Evolutionary conservation across 2,329 filamentous ascomycete species (phyloP), one percentile per base, ranked within the genome.

Genomic region (Penicillium occitanis): DNA sequence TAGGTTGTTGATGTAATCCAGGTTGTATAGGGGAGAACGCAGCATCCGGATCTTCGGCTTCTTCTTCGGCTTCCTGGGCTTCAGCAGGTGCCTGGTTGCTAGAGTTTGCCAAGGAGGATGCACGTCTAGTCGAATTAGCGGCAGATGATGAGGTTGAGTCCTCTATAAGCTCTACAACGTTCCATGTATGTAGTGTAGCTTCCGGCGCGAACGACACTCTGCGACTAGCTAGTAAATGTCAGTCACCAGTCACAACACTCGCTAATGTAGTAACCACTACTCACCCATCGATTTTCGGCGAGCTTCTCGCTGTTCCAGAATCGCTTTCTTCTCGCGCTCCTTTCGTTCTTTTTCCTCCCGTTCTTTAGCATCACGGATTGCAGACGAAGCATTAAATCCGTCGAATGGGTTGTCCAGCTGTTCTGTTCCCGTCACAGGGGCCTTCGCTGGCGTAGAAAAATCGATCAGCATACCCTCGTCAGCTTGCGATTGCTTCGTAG

Each of bases 191-290:
- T 42, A 99, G 84, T 3, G 95, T 99, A 13, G 95, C 95, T 79
- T 99, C 95, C 0, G 95, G 95, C 4, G 95, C 95, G 78, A 99
- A 99, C 0, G 94, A 98, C 40, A 99, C 95, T 74, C 95, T 88
- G 73, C 95, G 88, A 76, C 95, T 96, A 58, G 94, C 86, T 86
- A 67, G 64, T 42, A 55, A 63, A 35, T 14, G 64, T 66, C 59
- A 64, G 42, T 63, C 11, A 42, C 3, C 59, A 64, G 42, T 63
- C 11, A 42, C 3, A 28, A 19, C 19, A 44, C 22, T 25, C 33
- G 28, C 25, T 8, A 25, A 4, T 6, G 57, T 4, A 53, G 48
- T 33, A 33, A 11, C 25, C 30, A 22, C 17, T 53, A 71, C 76
- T 44, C 76, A 86, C 84, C 93, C 66, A 97, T 85, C 19, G 93